Conservation (phyloP, 192 early-diverging fungal genomes). For the Thamnidium elegans region DNA sequence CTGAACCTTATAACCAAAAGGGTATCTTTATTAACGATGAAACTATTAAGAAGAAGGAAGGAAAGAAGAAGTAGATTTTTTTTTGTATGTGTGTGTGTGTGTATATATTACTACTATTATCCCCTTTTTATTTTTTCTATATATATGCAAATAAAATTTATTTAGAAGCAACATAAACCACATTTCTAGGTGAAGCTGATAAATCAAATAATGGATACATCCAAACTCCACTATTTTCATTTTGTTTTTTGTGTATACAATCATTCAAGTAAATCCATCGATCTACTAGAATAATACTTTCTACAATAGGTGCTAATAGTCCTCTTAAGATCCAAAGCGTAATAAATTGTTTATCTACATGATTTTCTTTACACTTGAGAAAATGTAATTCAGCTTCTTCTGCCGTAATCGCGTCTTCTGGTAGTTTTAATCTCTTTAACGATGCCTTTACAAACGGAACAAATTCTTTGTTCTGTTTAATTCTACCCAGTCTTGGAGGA, state of each 20-base stretch:
- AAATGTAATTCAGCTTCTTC: conserved; percentile 46
- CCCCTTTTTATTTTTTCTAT: too few species aligned
- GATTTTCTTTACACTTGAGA: conserved; percentile 29
- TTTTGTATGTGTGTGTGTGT: background rate
- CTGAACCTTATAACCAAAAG: conserved; percentile 99
- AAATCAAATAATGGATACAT: conserved; percentile 65
- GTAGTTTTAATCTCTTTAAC: conserved; percentile 31
- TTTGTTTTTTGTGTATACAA: conserved; percentile 21
- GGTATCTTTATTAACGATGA: conserved; percentile 98
- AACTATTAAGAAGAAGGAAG: conserved; percentile 97
- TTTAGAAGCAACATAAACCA: conserved; percentile 52
- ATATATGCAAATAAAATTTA: background rate
- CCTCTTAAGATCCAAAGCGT: conserved; percentile 80
- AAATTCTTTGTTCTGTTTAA: conserved; percentile 14
- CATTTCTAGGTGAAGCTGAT: conserved; percentile 60
- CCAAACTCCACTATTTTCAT: conserved; percentile 28
- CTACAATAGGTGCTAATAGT: conserved; percentile 69
- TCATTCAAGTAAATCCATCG: conserved; percentile 66
- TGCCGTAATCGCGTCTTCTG: conserved; percentile 32
- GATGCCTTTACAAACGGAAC: conserved; percentile 43
- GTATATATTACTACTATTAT: background rate
- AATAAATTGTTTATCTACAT: conserved; percentile 59
- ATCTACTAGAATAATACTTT: conserved; percentile 78
- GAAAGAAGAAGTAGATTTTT: conserved; percentile 83
- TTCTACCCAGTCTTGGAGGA: conserved; percentile 2